Evolutionary conservation across 306 rosid genomes (phyloP), one percentile per base, ranked within the genome.

Genomic region (Quercus alba): DNA sequence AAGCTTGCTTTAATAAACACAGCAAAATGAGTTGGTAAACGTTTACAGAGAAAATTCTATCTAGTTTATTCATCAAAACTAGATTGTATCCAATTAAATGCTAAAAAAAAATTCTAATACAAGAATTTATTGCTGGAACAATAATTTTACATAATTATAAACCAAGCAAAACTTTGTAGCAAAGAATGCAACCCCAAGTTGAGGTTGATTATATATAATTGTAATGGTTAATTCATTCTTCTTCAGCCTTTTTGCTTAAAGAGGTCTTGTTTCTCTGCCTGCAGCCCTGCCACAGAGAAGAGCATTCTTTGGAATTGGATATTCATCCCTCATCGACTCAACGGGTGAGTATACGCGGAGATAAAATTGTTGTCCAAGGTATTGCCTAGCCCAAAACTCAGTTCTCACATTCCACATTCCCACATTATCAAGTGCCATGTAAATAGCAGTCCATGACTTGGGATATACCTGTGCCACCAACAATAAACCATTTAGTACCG

Each of bases 371-470:
- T 95, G 93, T 25, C 99, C 99, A 11, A 95, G 95, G 78, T 95
- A 95, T 10, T 90, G 99, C 81, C 99, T 51, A 35, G 90, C 88
- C 99, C 97, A 94, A 68, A 88, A 91, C 89, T 93, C 97, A 77
- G 85, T 81, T 85, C 97, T 90, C 14, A 94, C 25, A 6, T 94
- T 94, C 99, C 99, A 94, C 97, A 91, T 91, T 1, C 99, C 97
- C 62, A 92, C 97, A 26, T 94, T 94, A 73, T 94, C 97, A 41
- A 94, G 82, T 64, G 99, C 90, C 46, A 95, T 69, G 74, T 90
- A 95, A 77, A 95, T 87, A 52, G 99, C 98, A 1, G 99, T 95
- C 99, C 98, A 95, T 78, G 98, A 95, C 85, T 79, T 89, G 0
- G 99, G 99, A 80, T 95, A 94, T 30, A 93, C 99, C 97, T 94